Base-by-base conservation (phyloP, 1,284 basidiomycete species). In the Filobasidium uniguttulatum region DNA sequence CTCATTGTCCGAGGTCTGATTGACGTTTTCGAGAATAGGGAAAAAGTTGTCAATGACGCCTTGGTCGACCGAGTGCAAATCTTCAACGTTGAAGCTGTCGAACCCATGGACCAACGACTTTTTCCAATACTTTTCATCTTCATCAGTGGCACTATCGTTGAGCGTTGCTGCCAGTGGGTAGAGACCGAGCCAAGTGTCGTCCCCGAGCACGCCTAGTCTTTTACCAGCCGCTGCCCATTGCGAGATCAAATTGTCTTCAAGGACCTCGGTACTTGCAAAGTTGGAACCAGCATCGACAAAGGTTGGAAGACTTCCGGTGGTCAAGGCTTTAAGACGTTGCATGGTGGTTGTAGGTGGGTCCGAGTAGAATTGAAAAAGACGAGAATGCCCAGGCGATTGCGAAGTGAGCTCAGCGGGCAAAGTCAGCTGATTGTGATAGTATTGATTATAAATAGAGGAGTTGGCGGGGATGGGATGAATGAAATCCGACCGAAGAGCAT, bases 71-170 rank as follows among this genome's bases (percentile, higher is more conserved):
- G 87, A 85, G 62, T 98, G 88, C 15, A 98, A 75, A 64, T 98
- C 94, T 67, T 97, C 93, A 53, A 99, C 93, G 66, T 98, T 93
- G 77, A 99, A 98, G 1, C 89, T 96, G 67, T 96, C 90, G 64
- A 82, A 97, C 0, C 89, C 82, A 64, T 80, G 83, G 1, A 80
- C 75, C 70, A 83, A 79, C 56, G 83, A 81, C 26, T 71, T 62
- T 37, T 77, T 74, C 57, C 96, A 89, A 20, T 46, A 46, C 30
- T 46, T 46, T 20, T 33, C 28, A 4, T 6, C n/a, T 17, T 6
- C n/a, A 4, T 12, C 6, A 9, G 14, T 9, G 6, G 15, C 23
- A 4, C 10, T 20, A 9, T 4, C 44, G 7, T 23, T 28, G 10
- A 10, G 9, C 10, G 10, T n/a, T 3, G 40, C 26, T 1, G 79